Evolutionary conservation across 176 grass and related monocot species (phyloP).

Genomic region (Dendrocalamus sinicus): DNA sequence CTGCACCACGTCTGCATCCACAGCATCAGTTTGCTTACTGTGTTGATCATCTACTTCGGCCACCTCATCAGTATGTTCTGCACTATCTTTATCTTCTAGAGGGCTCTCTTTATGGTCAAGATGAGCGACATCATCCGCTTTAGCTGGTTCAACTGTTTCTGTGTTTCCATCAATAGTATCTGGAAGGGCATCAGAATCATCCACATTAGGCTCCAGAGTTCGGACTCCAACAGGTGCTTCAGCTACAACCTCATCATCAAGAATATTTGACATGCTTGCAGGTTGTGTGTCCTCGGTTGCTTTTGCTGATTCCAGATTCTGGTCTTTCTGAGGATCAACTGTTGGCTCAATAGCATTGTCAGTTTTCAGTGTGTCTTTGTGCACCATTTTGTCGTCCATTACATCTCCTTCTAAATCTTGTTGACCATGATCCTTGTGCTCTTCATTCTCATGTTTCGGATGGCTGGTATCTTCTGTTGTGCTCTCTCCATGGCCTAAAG

Average conservation of each 20-base stretch:
- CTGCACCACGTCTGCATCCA: slow-evolving; percentile 22
- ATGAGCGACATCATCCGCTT: background rate
- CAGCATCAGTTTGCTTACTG: slow-evolving; percentile 17
- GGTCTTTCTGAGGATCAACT: slow-evolving; percentile 18
- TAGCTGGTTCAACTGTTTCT: slow-evolving; percentile 32
- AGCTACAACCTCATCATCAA: slow-evolving; percentile 24
- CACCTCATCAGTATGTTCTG: slow-evolving; percentile 17
- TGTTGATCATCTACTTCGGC: slow-evolving; percentile 39
- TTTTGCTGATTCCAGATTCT: slow-evolving; percentile 43
- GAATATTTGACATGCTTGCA: slow-evolving; percentile 14
- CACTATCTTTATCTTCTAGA: slow-evolving; percentile 25
- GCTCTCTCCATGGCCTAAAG: slow-evolving; percentile 38
- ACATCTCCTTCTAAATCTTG: slow-evolving; percentile 32
- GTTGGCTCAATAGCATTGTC: slow-evolving; percentile 32
- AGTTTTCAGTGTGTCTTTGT: slow-evolving; percentile 28
- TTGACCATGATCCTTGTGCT: slow-evolving; percentile 19
- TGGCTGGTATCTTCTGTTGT: slow-evolving; percentile 39
- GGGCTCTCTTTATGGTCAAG: slow-evolving; percentile 24
- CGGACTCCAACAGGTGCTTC: slow-evolving; percentile 19
- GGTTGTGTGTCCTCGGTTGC: slow-evolving; percentile 31
- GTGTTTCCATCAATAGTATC: slow-evolving; percentile 29
- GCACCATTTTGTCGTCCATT: slow-evolving; percentile 18
- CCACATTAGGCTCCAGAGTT: slow-evolving; percentile 9
- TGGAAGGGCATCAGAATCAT: slow-evolving; percentile 18
- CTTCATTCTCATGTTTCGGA: slow-evolving; percentile 37